These are phyloP conservation scores for Tetrahymena thermophila DNA, from an alignment of 73 alveolate genomes.

Conservation along the genomic window DNA sequence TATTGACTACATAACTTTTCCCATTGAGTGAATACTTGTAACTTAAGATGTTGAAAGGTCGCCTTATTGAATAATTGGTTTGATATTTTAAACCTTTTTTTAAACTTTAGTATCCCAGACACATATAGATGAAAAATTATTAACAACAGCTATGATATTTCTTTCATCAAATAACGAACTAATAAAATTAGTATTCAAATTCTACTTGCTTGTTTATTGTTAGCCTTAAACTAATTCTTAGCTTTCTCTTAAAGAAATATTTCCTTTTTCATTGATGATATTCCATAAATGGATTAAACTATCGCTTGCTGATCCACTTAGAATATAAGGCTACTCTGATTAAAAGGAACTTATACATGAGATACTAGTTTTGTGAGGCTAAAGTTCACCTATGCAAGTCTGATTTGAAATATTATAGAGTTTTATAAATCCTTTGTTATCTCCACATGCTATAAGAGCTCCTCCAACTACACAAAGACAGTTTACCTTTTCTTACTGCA, in stretches of 20 bases:
- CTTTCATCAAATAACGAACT: background rate
- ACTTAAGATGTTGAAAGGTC: background rate
- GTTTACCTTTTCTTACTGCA: background rate
- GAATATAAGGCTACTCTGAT: background rate
- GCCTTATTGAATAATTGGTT: background rate
- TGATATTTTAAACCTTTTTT: background rate
- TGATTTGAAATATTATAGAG: background rate
- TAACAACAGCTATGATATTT: background rate
- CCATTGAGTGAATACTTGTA: background rate
- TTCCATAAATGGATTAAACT: background rate
- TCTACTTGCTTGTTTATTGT: background rate
- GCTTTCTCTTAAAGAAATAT: background rate
- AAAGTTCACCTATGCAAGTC: background rate
- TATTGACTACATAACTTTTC: background rate
- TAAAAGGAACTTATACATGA: background rate
- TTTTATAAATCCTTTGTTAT: background rate
- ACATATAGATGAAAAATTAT: background rate
- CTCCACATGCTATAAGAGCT: background rate
- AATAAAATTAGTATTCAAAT: background rate
- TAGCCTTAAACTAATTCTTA: background rate
- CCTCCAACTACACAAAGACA: background rate
- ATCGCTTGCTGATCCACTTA: background rate
- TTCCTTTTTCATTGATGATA: background rate
- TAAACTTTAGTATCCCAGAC: background rate
- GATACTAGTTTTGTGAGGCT: background rate